These are phyloP conservation scores for Fraxinus latifolia DNA, from an alignment of 305 asterid genomes.

Conservation along the genomic window DNA sequence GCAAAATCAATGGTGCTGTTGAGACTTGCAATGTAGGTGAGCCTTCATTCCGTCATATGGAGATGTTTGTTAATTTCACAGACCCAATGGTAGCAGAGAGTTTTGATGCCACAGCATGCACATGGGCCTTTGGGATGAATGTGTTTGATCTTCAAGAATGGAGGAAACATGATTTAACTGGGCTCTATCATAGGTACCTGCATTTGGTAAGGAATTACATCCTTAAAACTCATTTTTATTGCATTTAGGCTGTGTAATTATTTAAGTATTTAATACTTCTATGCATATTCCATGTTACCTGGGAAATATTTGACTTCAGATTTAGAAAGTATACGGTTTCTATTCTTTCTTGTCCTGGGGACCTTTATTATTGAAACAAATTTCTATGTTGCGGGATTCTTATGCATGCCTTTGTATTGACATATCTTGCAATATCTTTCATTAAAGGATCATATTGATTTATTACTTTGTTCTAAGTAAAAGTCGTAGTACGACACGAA, in stretches of 20 bases:
- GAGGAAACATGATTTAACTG: constrained; percentile 61
- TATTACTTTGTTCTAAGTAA: background rate
- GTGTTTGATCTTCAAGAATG: constrained; percentile 72
- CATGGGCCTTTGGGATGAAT: constrained; percentile 95
- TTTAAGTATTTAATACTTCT: background rate
- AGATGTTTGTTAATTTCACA: background rate
- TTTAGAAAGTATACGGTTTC: background rate
- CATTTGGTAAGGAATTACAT: constrained; percentile 50
- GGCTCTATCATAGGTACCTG: constrained; percentile 58
- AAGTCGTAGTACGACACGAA: background rate
- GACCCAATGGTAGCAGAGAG: constrained; percentile 30
- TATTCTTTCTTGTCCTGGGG: background rate
- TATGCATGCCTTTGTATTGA: background rate
- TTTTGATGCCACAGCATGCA: constrained; percentile 54
- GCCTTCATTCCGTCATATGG: background rate
- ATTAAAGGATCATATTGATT: background rate
- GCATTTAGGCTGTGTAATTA: background rate
- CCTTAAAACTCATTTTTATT: background rate
- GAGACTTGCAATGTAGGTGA: constrained; percentile 59
- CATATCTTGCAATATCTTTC: background rate
- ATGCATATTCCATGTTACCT: background rate
- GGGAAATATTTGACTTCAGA: background rate
- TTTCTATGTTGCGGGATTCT: background rate
- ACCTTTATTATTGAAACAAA: background rate
- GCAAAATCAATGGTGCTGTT: constrained; percentile 84